Conservation (phyloP, 2,329 filamentous ascomycete species). For the Fusarium sp. region DNA sequence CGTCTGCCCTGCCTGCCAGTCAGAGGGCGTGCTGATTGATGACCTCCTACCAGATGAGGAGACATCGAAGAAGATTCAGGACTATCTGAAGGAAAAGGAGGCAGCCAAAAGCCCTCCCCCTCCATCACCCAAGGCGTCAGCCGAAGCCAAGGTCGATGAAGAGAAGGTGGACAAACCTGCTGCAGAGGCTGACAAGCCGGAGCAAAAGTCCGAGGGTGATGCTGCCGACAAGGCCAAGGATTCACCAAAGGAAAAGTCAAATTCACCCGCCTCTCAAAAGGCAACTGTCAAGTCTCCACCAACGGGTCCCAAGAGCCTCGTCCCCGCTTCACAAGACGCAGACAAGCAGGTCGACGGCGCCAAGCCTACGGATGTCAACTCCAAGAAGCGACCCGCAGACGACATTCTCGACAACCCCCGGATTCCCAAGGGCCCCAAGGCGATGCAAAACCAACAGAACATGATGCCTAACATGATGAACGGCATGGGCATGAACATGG, state of each 20-base stretch:
- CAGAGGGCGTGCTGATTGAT: constrained; percentile 91
- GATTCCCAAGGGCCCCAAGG: constrained; percentile 70
- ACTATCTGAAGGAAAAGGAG: constrained; percentile 69
- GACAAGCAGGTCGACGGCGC: constrained; percentile 46
- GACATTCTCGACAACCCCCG: constrained; percentile 70
- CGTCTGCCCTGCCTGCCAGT: constrained; percentile 89
- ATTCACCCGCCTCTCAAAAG: constrained; percentile 44
- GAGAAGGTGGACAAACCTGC: constrained; percentile 40
- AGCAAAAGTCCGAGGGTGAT: constrained; percentile 47
- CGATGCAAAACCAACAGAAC: constrained; percentile 65
- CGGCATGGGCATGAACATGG: constrained; percentile 53
- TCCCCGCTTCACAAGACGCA: constrained; percentile 47
- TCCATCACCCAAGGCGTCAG: constrained; percentile 44
- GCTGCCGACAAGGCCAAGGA: constrained; percentile 30
- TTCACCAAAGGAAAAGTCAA: constrained; percentile 47
- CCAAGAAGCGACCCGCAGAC: constrained; percentile 85
- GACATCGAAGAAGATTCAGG: constrained; percentile 77
- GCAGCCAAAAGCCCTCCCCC: constrained; percentile 53
- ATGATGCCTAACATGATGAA: constrained; percentile 59
- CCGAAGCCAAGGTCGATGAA: constrained; percentile 31
- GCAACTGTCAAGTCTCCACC: constrained; percentile 43
- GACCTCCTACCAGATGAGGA: constrained; percentile 86
- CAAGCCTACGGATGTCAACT: constrained; percentile 48
- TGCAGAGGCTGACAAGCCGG: constrained; percentile 50
- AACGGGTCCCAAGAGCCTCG: constrained; percentile 43